These are phyloP conservation scores for Herpetomonas samuelpessoai DNA, from an alignment of 208 protist genomes.

Conservation along the genomic window DNA sequence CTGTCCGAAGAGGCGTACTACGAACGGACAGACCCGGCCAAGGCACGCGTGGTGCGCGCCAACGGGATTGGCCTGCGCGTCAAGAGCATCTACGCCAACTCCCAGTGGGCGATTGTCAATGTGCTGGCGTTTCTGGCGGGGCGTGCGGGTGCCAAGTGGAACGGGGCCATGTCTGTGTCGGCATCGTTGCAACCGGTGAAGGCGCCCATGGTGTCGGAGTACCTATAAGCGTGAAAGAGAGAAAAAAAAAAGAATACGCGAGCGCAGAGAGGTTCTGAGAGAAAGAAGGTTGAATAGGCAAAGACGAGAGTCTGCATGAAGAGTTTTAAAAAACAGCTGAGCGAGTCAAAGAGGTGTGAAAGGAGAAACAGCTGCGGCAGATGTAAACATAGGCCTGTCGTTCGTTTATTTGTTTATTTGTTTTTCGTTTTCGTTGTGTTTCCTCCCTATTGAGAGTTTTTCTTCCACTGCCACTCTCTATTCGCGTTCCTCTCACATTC, in stretches of 20 bases:
- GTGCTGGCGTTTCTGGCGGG: slow-evolving; percentile 33
- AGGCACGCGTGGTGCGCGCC: slow-evolving; percentile 11
- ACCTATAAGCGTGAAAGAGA: not conserved
- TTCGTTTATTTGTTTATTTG: no score
- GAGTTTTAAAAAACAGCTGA: no score
- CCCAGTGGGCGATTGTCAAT: slow-evolving; percentile 37
- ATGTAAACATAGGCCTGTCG: no score
- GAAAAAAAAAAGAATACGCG: not conserved
- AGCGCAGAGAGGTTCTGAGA: slow-evolving; percentile 4
- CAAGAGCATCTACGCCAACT: slow-evolving; percentile 48
- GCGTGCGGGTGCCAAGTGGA: slow-evolving; percentile 28
- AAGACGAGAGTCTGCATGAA: no score
- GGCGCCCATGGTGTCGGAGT: slow-evolving; percentile 20
- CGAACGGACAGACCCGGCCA: slow-evolving; percentile 27
- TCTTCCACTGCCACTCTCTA: no score
- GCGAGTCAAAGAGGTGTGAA: no score
- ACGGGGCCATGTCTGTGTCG: slow-evolving; percentile 57
- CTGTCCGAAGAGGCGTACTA: slow-evolving; percentile 41
- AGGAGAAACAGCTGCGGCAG: no score
- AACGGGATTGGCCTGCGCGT: slow-evolving; percentile 5
- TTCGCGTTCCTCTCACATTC: no score
- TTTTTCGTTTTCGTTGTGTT: no score
- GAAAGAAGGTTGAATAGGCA: no score
- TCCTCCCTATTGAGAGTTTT: no score
- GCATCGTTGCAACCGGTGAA: slow-evolving; percentile 44